Percentiles rank a stretch among this genome's conserved stretches.
These are phyloP conservation scores for Penicillium sclerotiorum DNA, from an alignment of 2,329 filamentous ascomycete species.

Conservation along the genomic window DNA sequence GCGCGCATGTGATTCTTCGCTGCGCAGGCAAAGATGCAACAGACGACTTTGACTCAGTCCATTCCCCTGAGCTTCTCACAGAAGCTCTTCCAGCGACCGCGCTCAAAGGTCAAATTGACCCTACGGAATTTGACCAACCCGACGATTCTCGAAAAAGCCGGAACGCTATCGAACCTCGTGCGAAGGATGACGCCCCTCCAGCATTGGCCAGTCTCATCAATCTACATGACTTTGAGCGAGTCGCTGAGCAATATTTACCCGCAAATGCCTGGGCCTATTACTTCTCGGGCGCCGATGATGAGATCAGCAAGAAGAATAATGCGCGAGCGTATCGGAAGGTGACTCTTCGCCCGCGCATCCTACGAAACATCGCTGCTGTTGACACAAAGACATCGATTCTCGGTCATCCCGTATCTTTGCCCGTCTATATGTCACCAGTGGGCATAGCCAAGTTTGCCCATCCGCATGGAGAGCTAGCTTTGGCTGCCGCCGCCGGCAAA, in stretches of 20 bases:
- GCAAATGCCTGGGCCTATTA: slow-evolving; percentile 46
- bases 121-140: slow-evolving; percentile 1
- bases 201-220: slow-evolving; percentile 38
- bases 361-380: slow-evolving; percentile 43
- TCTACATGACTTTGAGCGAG: slow-evolving; percentile 42
- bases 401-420: slow-evolving; percentile 36
- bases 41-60: slow-evolving; percentile 38
- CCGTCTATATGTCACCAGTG: slow-evolving; percentile 46
- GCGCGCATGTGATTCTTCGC: slow-evolving; percentile 35
- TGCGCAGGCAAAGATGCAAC: slow-evolving; percentile 41
- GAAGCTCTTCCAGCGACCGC: slow-evolving; percentile 30
- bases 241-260: slow-evolving; percentile 33
- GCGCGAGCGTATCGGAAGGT: slow-evolving; percentile 48
- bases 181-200: slow-evolving; percentile 17
- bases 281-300: slow-evolving; percentile 54
- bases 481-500: slow-evolving; percentile 43
- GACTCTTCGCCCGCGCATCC: slow-evolving; percentile 50
- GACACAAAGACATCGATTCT: slow-evolving; percentile 40
- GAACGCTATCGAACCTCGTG: neutral
- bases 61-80: slow-evolving; percentile 32
- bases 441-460: slow-evolving; percentile 50
- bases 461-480: slow-evolving; percentile 46
- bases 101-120: slow-evolving; percentile 30
- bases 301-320: slow-evolving; percentile 50
- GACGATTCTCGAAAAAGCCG: neutral